phyloP scores from a whole-genome alignment of 1,284 basidiomycete genomes.

The Cutaneotrichosporon daszewskae region DNA sequence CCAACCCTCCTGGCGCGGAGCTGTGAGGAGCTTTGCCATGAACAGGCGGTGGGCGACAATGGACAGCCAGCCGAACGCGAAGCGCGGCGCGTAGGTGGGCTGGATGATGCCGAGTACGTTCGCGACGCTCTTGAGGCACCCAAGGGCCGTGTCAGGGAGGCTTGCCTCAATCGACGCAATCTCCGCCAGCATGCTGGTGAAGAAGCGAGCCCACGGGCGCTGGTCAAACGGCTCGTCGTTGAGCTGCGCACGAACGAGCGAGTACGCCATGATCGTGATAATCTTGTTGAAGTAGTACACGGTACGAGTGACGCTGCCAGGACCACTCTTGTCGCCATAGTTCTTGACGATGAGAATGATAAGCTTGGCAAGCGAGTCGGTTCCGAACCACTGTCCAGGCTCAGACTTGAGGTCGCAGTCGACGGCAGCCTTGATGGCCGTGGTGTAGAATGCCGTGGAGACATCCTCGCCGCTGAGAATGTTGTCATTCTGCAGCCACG shows the following conservation, averaged over 20 bases:
- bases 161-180: constrained; percentile 75
- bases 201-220: constrained; percentile 98
- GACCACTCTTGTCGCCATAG: constrained; percentile 70
- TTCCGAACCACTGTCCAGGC: constrained; percentile 75
- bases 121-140: constrained; percentile 79
- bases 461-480: constrained; percentile 94
- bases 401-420: constrained; percentile 81
- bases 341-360: constrained; percentile 99
- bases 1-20: constrained; percentile 60
- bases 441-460: constrained; percentile 96
- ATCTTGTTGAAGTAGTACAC: constrained; percentile 99
- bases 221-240: constrained; percentile 89
- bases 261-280: constrained; percentile 91
- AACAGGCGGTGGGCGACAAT: constrained; percentile 93
- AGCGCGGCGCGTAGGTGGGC: constrained; percentile 94
- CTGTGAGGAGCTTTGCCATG: constrained; percentile 86
- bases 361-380: constrained; percentile 91
- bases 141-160: constrained; percentile 81
- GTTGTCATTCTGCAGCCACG: constrained; percentile 89
- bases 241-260: constrained; percentile 90
- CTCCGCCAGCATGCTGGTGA: constrained; percentile 92
- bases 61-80: constrained; percentile 97
- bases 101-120: constrained; percentile 95
- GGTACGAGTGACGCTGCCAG: constrained; percentile 70
- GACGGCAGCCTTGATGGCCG: constrained; percentile 92